A percentile compares a stretch with the other conserved stretches of the same genome.
Conservation (phyloP, 106 monocot species). For the Dioscorea dumetorum region DNA sequence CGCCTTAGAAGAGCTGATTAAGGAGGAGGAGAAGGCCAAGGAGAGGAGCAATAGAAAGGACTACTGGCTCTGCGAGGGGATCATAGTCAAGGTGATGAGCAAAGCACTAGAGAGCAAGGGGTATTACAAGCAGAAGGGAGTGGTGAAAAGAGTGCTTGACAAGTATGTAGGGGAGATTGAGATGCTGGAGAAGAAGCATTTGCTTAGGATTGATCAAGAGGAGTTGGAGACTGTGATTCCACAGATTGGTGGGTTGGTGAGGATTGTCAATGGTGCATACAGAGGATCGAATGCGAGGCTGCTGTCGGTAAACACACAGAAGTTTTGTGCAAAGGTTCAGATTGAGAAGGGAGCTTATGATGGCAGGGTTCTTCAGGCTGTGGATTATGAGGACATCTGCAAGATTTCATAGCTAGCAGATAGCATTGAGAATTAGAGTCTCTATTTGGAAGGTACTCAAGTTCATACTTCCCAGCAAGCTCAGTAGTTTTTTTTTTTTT, state of each 20-base stretch:
- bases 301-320: slow-evolving; percentile 56
- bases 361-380: slow-evolving; percentile 68
- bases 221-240: slow-evolving; percentile 96
- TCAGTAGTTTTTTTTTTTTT: too few relatives aligned
- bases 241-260: slow-evolving; percentile 81
- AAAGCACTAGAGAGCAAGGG: slow-evolving; percentile 74
- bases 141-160: slow-evolving; percentile 67
- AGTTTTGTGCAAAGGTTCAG: slow-evolving; percentile 78
- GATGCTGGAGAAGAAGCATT: slow-evolving; percentile 88
- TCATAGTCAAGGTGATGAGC: slow-evolving; percentile 96
- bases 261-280: slow-evolving; percentile 94
- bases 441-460: too few relatives aligned
- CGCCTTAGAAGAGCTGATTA: slow-evolving; percentile 77
- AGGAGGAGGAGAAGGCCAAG: slow-evolving; percentile 91
- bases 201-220: slow-evolving; percentile 81
- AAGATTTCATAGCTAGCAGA: slow-evolving; percentile 20
- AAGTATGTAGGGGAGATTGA: slow-evolving; percentile 87
- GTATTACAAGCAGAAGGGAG: slow-evolving; percentile 95
- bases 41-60: slow-evolving; percentile 88
- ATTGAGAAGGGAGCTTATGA: slow-evolving; percentile 95
- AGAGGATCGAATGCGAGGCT: slow-evolving; percentile 71
- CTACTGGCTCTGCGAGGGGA: slow-evolving; percentile 86
- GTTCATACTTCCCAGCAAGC: too few relatives aligned
- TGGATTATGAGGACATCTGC: slow-evolving; percentile 94
- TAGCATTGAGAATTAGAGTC: too few relatives aligned